Conservation (phyloP, 768 basidiomycete species). For the Tulasnella sp. region DNA sequence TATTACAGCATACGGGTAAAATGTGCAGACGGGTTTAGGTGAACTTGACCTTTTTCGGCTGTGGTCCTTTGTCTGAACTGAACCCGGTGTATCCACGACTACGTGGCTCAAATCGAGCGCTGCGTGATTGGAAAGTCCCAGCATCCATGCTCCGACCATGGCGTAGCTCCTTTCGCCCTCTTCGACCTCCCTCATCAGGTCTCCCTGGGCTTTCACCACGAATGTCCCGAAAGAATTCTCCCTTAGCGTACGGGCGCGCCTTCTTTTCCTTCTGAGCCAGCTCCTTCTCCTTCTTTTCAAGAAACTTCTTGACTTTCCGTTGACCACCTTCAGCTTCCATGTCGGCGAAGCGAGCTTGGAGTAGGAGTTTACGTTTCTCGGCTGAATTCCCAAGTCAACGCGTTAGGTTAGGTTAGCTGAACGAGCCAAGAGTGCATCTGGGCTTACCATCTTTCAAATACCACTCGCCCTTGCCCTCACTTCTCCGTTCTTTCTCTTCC, state of each 20-base stretch:
- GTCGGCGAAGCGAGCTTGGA: slow-evolving; percentile 71
- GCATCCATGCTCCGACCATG: neutral
- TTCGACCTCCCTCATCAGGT: neutral
- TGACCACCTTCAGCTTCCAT: slow-evolving; percentile 69
- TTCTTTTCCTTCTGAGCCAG: slow-evolving; percentile 83
- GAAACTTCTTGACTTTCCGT: slow-evolving; percentile 73
- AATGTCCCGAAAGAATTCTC: slow-evolving; percentile 19
- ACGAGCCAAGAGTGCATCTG: neutral
- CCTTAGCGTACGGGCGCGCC: slow-evolving; percentile 54
- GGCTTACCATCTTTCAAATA: slow-evolving; percentile 72
- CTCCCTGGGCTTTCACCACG: neutral
- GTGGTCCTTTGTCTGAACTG: neutral
- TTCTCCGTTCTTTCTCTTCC: slow-evolving; percentile 58
- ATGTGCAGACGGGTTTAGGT: neutral
- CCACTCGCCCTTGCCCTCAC: slow-evolving; percentile 75
- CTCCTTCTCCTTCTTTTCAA: slow-evolving; percentile 86
- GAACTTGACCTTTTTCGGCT: neutral
- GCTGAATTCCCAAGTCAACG: slow-evolving; percentile 36
- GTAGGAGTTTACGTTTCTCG: slow-evolving; percentile 66
- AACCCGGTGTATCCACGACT: neutral
- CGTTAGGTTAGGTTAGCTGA: slow-evolving; percentile 3
- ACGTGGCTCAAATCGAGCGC: neutral
- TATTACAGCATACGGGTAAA: neutral
- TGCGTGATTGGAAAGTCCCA: neutral
- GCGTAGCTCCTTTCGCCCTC: neutral